Percentiles rank a stretch among this genome's conserved stretches.
Conservation (phyloP, 2,329 filamentous ascomycete genomes). For the Hypocrella siamensis region DNA sequence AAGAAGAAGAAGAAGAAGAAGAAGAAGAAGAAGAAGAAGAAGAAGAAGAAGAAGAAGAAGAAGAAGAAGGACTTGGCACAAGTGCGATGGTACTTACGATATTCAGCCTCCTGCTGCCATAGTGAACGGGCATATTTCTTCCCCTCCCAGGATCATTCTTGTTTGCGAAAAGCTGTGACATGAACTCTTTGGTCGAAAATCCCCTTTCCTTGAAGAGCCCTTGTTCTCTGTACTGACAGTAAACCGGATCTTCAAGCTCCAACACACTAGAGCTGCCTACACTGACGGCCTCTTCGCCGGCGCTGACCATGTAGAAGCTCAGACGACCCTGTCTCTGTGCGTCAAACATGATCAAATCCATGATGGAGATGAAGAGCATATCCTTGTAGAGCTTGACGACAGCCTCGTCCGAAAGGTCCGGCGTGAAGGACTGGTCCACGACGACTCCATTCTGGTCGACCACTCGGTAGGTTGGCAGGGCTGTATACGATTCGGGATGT, state of each 20-base stretch:
- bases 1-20: not conserved
- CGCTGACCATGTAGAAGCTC: slow-evolving; percentile 95
- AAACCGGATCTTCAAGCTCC: slow-evolving; percentile 73
- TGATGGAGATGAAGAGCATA: slow-evolving; percentile 59
- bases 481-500: slow-evolving; percentile 51
- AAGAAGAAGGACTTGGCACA: no score
- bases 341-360: slow-evolving; percentile 98
- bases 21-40: not conserved
- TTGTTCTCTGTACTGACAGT: slow-evolving; percentile 87
- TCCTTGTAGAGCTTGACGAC: slow-evolving; percentile 46
- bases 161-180: slow-evolving; percentile 90
- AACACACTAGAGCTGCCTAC: slow-evolving; percentile 79
- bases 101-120: slow-evolving; percentile 69
- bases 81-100: slow-evolving; percentile 44
- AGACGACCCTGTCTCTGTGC: slow-evolving; percentile 87
- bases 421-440: slow-evolving; percentile 55
- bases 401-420: slow-evolving; percentile 51
- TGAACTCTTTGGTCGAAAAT: slow-evolving; percentile 76
- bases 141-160: slow-evolving; percentile 63
- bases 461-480: slow-evolving; percentile 81
- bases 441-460: slow-evolving; percentile 79
- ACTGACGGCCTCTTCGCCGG: slow-evolving; percentile 86
- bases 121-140: slow-evolving; percentile 96
- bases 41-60: no score
- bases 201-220: slow-evolving; percentile 84